Evolutionary conservation across 2,329 filamentous ascomycete genomes (phyloP), one percentile per base, ranked within the genome.

Genomic region (Chrysosporium queenslandicum): DNA sequence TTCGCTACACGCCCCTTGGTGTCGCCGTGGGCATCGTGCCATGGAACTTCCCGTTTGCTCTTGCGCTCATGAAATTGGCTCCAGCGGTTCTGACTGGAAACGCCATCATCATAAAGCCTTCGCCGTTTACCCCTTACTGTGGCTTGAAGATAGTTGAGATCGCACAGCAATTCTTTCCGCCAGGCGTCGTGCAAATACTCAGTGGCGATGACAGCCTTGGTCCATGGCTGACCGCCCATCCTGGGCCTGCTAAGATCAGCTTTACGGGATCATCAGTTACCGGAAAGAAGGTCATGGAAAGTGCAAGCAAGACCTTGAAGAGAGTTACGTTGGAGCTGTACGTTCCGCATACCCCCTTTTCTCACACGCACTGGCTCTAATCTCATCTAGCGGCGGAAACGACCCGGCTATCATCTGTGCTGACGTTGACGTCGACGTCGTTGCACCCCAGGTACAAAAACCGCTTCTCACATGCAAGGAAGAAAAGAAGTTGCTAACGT

Each of bases 251-350:
- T 50, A 80, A 80, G 65, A 76, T 82, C 61, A 75, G 68, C 53
- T 82, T 82, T 60, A 82, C 78, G 0, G 78, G 79, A 2, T 79
- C 77, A 0, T 76, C 69, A 4, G 63, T 69, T 3, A 79, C 77
- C 0, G 63, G 77, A 57, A 73, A 74, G 56, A 68, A 66, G 42
- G 71, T 79, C 37, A 74, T 77, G 69, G 71, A 67, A 30, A 71
- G 68, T 55, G 75, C 73, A 55, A 70, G 74, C 7, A 69, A 68
- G 58, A 77, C 76, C 0, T 61, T 80, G 43, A 80, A 81, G 63
- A 70, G 73, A 29, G 68, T 79, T 1, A 77, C 77, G 0, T 69
- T 80, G 7, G 77, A 74, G 46, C 59, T 74, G 37, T 58, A 52
- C 21, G 56, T 46, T 40, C 3, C 8, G n/a, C 25, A 5, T 23